phyloP scores from a whole-genome alignment of 441 rosid genomes.

The Corymbia calophylla region DNA sequence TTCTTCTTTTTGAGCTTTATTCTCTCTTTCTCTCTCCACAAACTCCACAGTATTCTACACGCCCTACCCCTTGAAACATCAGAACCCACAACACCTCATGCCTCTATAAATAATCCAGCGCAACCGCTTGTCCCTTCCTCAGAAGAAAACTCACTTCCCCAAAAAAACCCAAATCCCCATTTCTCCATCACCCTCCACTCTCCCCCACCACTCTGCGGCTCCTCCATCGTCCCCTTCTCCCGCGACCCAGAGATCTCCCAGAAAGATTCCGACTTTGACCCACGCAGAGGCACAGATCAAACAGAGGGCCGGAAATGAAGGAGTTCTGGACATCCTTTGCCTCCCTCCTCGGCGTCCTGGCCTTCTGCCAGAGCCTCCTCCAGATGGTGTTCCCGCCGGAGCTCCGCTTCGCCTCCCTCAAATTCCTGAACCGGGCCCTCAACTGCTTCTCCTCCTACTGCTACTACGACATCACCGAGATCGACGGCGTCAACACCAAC shows the following conservation, averaged over 20 bases:
- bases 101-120: neutral
- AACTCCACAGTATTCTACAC: neutral
- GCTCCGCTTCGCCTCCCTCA: conserved; percentile 56
- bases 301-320: conserved; percentile 23
- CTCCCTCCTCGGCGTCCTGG: conserved; percentile 66
- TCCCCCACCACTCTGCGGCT: neutral
- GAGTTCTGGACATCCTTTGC: conserved; percentile 79
- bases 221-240: neutral
- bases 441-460: conserved; percentile 47
- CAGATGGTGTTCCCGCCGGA: conserved; percentile 73
- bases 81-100: neutral
- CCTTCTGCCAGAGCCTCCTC: conserved; percentile 64
- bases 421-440: conserved; percentile 40
- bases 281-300: neutral
- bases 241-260: neutral
- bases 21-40: neutral
- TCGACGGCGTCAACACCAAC: conserved; percentile 93
- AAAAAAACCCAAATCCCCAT: conserved; percentile 3
- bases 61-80: neutral
- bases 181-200: neutral
- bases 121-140: conserved; percentile 3
- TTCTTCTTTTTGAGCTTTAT: conserved; percentile 6
- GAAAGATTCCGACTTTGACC: neutral
- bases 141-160: conserved; percentile 7
- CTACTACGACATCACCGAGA: conserved; percentile 87